Percentiles rank a stretch among this genome's conserved stretches.
These are phyloP conservation scores for Colletotrichum spinosum DNA, from an alignment of 2,329 filamentous ascomycete species.

Conservation along the genomic window DNA sequence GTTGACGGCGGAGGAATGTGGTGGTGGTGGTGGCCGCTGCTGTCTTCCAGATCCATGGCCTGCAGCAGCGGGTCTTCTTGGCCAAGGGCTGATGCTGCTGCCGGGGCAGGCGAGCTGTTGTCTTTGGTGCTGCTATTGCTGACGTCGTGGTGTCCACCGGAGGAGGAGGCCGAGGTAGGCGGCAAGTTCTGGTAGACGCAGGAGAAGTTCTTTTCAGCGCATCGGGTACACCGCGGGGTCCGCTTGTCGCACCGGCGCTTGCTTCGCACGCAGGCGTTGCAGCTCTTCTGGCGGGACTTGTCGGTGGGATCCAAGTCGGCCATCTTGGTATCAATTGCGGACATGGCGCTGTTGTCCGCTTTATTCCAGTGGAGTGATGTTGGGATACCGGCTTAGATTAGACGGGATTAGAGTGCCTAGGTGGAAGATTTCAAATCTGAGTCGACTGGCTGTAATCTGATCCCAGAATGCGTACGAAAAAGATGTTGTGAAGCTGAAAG, in stretches of 20 bases:
- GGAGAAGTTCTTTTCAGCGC: constrained; percentile 53
- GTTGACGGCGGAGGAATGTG: constrained; percentile 7
- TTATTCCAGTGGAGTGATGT: not conserved
- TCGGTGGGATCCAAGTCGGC: constrained; percentile 39
- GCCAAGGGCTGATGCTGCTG: not conserved
- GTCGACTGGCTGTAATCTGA: not conserved
- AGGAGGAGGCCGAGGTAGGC: constrained; percentile 19
- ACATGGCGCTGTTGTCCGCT: constrained; percentile 10
- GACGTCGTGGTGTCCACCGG: too few species aligned
- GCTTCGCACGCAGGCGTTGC: constrained; percentile 60
- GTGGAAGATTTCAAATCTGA: not conserved
- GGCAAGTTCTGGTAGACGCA: constrained; percentile 56
- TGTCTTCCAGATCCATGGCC: constrained; percentile 30
- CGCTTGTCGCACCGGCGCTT: constrained; percentile 62
- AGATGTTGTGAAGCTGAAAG: too few species aligned
- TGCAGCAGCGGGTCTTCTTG: constrained; percentile 21
- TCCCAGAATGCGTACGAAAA: too few species aligned
- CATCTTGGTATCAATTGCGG: constrained; percentile 16
- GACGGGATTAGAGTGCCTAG: too few species aligned
- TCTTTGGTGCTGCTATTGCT: not conserved
- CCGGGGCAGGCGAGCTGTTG: not conserved
- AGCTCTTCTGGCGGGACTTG: constrained; percentile 63
- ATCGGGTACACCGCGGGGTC: constrained; percentile 56
- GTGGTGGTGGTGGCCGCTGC: not conserved
- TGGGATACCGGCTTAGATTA: too few species aligned